phyloP scores from a whole-genome alignment of 768 basidiomycete species.

The Galerina marginata region DNA sequence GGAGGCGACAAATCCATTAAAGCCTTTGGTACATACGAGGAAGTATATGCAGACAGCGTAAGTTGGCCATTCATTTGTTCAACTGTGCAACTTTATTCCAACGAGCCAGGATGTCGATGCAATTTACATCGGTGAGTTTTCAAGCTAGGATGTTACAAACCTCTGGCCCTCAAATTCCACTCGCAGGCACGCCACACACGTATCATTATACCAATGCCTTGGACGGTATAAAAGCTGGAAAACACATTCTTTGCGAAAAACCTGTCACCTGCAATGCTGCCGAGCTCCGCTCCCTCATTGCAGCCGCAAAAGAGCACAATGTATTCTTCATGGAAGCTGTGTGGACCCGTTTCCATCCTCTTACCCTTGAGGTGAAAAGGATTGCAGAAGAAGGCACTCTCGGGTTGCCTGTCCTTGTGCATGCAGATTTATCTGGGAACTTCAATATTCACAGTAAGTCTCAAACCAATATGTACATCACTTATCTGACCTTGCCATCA shows the following conservation, averaged over 20 bases:
- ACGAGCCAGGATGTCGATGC: conserved; percentile 68
- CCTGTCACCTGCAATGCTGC: conserved; percentile 80
- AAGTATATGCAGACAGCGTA: conserved; percentile 74
- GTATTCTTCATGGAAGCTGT: conserved; percentile 94
- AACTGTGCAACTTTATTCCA: not conserved
- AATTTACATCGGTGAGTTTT: conserved; percentile 50
- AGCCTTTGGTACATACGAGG: conserved; percentile 75
- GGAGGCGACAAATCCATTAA: conserved; percentile 59
- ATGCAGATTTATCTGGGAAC: conserved; percentile 79
- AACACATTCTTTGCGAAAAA: conserved; percentile 90
- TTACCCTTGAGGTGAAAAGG: conserved; percentile 66
- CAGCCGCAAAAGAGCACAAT: conserved; percentile 75
- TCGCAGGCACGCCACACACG: conserved; percentile 83
- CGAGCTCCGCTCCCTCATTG: conserved; percentile 75
- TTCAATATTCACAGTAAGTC: conserved; percentile 67
- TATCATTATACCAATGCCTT: conserved; percentile 80
- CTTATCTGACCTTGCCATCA: conserved; percentile 26
- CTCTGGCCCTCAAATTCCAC: not conserved
- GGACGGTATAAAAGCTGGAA: conserved; percentile 77
- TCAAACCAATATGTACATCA: not conserved
- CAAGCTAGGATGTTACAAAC: not conserved
- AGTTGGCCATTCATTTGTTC: conserved; percentile 16
- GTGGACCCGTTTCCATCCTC: conserved; percentile 86
- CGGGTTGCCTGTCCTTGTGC: conserved; percentile 68
- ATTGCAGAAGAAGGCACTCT: conserved; percentile 67